Evolutionary conservation across 805 yeast species (phyloP), one percentile per base, ranked within the genome.

Genomic region (Ogataea salicorniae): DNA sequence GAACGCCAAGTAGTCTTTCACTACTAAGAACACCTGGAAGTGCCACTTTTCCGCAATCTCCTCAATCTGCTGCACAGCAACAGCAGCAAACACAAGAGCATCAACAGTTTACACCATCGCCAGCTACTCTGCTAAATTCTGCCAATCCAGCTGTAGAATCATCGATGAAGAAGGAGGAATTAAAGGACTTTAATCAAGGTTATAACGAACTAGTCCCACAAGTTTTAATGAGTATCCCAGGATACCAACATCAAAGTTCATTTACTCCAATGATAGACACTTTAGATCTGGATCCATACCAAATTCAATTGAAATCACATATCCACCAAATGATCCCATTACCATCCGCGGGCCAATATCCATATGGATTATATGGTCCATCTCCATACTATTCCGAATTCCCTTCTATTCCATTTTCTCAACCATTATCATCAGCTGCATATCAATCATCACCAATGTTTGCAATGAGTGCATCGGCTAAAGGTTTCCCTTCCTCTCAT

Each of bases 321-420:
- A 29, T 31, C 23, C 55, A 46, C 14, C 59, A 55, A 39, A 41
- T 48, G 41, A 26, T 53, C 7, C 51, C 56, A 5, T 18, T 52
- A 8, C 49, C 58, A 6, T 50, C 57, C n/a, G 44, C 55, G 2
- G 50, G 56, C 3, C 57, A 52, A 9, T 50, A 46, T 37, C 55
- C 58, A 4, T 56, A 53, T 41, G 58, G 59, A 8, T 31, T 56
- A 20, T 50, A 52, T 34, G 53, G 57, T 11, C 53, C 56, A 3
- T 54, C 58, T n/a, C 57, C 60, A 8, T 54, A 51, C 22, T 53
- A 52, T 36, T 43, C 55, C 1, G 55, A 53, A 14, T 51, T 50
- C 38, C 54, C 56, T 3, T 38, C 49, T 2, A 22, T 51, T 16
- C 49, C 51, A n/a, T 45, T 35, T 33, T 26, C 46, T 29, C 56